These are phyloP conservation scores for Nadsonia fulvescens DNA, from an alignment of 805 yeast species.

Conservation along the genomic window DNA sequence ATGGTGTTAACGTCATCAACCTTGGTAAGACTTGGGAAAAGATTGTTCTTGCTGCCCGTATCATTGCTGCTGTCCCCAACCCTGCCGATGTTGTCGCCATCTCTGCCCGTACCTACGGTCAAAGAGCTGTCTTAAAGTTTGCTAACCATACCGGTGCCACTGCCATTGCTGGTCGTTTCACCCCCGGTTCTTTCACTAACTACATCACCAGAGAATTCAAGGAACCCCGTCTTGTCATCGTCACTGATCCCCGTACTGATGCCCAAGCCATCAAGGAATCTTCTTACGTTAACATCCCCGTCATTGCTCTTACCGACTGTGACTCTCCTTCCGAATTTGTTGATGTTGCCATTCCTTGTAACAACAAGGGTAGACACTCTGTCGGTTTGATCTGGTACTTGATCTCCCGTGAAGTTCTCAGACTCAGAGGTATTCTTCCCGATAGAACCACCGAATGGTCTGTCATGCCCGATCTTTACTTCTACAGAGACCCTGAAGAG, in stretches of 20 bases:
- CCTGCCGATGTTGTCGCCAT: slow-evolving; percentile 96
- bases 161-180: slow-evolving; percentile 99
- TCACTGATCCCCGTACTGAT: slow-evolving; percentile 99
- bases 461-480: slow-evolving; percentile 99
- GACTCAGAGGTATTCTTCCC: slow-evolving; percentile 95
- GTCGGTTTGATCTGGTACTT: slow-evolving; percentile 99
- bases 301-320: slow-evolving; percentile 94
- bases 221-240: slow-evolving; percentile 99
- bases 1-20: slow-evolving; percentile 97
- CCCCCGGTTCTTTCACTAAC: slow-evolving; percentile 99
- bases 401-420: slow-evolving; percentile 96
- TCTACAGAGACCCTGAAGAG: slow-evolving; percentile 99
- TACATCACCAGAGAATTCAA: slow-evolving; percentile 99
- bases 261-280: slow-evolving; percentile 99
- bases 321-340: slow-evolving; percentile 98
- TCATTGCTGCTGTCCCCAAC: slow-evolving; percentile 98
- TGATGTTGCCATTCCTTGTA: slow-evolving; percentile 99
- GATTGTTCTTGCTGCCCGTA: slow-evolving; percentile 98
- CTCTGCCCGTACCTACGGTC: slow-evolving; percentile 98
- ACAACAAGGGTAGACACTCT: slow-evolving; percentile 99
- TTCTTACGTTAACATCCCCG: slow-evolving; percentile 99
- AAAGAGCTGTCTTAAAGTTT: slow-evolving; percentile 98
- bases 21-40: slow-evolving; percentile 99
- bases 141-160: slow-evolving; percentile 99
- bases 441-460: slow-evolving; percentile 96